These are phyloP conservation scores for Epichloe scottii DNA, from an alignment of 2,329 filamentous ascomycete species.

Conservation along the genomic window DNA sequence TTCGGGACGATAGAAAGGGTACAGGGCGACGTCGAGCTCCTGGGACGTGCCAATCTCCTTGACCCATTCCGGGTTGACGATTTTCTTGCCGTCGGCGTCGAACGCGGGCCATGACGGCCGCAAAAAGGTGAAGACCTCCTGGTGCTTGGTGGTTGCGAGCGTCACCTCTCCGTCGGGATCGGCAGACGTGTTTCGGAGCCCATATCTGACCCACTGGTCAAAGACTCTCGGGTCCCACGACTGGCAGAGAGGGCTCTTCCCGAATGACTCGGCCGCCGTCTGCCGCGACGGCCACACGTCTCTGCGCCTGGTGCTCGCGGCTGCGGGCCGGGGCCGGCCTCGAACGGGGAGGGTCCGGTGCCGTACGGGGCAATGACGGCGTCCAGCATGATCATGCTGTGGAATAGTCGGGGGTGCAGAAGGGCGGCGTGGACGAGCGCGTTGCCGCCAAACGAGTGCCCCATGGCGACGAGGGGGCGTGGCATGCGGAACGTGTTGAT, in stretches of 20 bases:
- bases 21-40: constrained; percentile 22
- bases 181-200: constrained; percentile 51
- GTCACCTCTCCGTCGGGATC: constrained; percentile 42
- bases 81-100: constrained; percentile 21
- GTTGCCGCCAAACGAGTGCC: constrained; percentile 78
- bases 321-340: constrained; percentile 37
- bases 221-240: constrained; percentile 73
- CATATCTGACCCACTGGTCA: constrained; percentile 47
- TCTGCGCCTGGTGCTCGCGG: constrained; percentile 56
- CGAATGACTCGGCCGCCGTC: constrained; percentile 55
- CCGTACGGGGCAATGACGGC: constrained; percentile 54
- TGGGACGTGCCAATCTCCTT: constrained; percentile 33
- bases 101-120: constrained; percentile 43
- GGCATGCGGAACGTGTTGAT: constrained; percentile 74
- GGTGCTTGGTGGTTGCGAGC: constrained; percentile 70
- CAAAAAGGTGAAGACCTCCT: constrained; percentile 64
- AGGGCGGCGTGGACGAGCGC: constrained; percentile 60
- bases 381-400: constrained; percentile 67
- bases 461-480: constrained; percentile 70
- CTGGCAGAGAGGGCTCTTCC: constrained; percentile 57
- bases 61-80: constrained; percentile 28
- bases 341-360: constrained; percentile 22
- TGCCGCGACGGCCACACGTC: constrained; percentile 71
- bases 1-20: constrained; percentile 58
- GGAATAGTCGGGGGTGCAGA: constrained; percentile 70